Evolutionary conservation across 1,139 yeast genomes (phyloP).

Genomic region (Fermentozyma sake): DNA sequence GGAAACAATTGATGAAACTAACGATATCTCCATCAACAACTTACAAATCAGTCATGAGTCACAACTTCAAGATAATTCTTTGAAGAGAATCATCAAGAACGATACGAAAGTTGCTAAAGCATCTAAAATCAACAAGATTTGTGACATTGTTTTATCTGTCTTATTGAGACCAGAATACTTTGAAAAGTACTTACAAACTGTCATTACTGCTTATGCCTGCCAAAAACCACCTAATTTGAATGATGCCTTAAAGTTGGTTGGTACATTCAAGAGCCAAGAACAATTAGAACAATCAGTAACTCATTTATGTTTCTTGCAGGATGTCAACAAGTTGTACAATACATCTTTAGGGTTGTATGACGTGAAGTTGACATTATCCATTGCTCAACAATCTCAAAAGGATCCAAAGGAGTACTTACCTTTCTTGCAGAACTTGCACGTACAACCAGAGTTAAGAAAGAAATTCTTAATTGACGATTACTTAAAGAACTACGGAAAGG

Average conservation of each 20-base stretch:
- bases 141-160: constrained; percentile 63
- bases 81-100: constrained; percentile 24
- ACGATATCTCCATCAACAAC: constrained; percentile 4
- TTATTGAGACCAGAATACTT: constrained; percentile 51
- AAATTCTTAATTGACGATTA: constrained; percentile 77
- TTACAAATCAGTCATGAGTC: constrained; percentile 4
- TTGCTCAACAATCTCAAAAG: constrained; percentile 95
- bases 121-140: constrained; percentile 72
- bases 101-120: constrained; percentile 31
- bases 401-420: constrained; percentile 98
- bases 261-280: constrained; percentile 40
- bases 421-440: constrained; percentile 75
- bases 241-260: constrained; percentile 66
- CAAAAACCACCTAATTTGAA: constrained; percentile 81
- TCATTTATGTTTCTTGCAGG: constrained; percentile 87
- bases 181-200: constrained; percentile 64
- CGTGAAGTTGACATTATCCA: constrained; percentile 69
- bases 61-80: constrained; percentile 2
- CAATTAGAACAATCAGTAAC: constrained; percentile 63
- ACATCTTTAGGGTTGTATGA: constrained; percentile 82
- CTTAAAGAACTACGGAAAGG: constrained; percentile 63
- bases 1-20: constrained; percentile 50
- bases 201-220: constrained; percentile 89
- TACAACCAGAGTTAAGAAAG: constrained; percentile 61
- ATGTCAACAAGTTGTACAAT: constrained; percentile 75